Conservation (phyloP, 169 alveolate genomes). For the Toxoplasma gondii region DNA sequence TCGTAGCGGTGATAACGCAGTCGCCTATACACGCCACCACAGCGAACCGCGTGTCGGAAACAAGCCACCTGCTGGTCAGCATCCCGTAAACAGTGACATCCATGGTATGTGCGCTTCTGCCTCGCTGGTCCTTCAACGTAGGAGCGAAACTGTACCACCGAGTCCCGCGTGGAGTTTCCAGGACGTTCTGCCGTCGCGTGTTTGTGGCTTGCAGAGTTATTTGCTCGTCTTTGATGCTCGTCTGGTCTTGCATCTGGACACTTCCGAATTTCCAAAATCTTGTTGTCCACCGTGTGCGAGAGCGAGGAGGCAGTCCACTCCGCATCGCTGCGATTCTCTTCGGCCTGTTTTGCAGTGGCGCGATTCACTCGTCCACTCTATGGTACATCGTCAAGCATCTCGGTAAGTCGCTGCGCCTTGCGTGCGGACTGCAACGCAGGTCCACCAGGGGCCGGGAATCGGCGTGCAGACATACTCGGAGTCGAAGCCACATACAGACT, state of each 20-base stretch:
- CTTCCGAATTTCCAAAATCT: conserved; percentile 69
- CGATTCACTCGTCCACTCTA: conserved; percentile 71
- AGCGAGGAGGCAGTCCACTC: conserved; percentile 62
- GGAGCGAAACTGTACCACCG: too few species aligned
- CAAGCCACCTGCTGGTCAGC: too few species aligned
- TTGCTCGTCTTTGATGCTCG: conserved; percentile 41
- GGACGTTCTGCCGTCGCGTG: neutral
- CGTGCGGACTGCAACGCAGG: conserved; percentile 34
- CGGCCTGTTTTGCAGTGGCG: conserved; percentile 66
- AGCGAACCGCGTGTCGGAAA: too few species aligned
- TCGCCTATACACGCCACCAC: too few species aligned
- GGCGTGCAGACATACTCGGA: neutral
- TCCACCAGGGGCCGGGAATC: neutral
- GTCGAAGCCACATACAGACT: neutral
- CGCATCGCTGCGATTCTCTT: conserved; percentile 58
- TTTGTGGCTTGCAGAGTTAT: conserved; percentile 1
- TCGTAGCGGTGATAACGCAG: too few species aligned
- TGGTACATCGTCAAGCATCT: conserved; percentile 72
- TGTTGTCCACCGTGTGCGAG: conserved; percentile 60
- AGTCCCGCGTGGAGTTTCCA: too few species aligned
- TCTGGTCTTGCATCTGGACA: conserved; percentile 74
- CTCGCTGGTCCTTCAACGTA: too few species aligned
- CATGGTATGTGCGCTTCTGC: too few species aligned
- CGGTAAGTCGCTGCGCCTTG: conserved; percentile 12
- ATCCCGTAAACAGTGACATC: too few species aligned